phyloP scores from a whole-genome alignment of 306 rosid genomes.

The Nissolia schottii region DNA sequence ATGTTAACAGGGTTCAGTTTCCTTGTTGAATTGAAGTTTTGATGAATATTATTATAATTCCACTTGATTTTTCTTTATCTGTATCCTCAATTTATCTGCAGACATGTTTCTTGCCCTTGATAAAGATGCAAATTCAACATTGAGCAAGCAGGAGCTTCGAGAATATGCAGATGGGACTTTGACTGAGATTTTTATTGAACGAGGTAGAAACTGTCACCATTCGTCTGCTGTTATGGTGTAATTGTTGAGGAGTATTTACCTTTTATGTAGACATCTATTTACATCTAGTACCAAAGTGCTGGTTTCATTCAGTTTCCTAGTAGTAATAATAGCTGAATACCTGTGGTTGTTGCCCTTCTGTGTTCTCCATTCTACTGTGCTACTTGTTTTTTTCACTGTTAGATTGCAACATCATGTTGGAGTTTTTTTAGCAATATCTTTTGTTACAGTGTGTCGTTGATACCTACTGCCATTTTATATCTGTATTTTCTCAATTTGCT shows the following conservation, averaged over 20 bases:
- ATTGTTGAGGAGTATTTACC: background rate
- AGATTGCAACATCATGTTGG: background rate
- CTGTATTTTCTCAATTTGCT: slow-evolving; percentile 4
- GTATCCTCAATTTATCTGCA: slow-evolving; percentile 33
- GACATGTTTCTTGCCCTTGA: slow-evolving; percentile 94
- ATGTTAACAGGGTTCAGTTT: background rate
- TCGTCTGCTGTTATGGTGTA: background rate
- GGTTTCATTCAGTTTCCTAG: background rate
- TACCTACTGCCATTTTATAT: background rate
- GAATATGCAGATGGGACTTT: slow-evolving; percentile 97
- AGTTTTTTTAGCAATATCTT: background rate
- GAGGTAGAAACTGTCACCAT: slow-evolving; percentile 48
- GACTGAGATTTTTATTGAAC: slow-evolving; percentile 94
- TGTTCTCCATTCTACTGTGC: background rate
- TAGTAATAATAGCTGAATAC: background rate
- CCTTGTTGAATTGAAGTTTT: slow-evolving; percentile 3
- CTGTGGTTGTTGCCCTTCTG: background rate
- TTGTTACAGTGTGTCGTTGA: background rate
- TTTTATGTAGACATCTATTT: background rate
- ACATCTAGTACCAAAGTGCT: background rate
- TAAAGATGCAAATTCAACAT: slow-evolving; percentile 69
- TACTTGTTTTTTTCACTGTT: background rate
- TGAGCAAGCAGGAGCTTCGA: slow-evolving; percentile 96
- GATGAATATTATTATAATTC: background rate
- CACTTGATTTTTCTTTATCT: slow-evolving; percentile 5